phyloP scores from a whole-genome alignment of 2,329 filamentous ascomycete species.

The Fusarium nanum region DNA sequence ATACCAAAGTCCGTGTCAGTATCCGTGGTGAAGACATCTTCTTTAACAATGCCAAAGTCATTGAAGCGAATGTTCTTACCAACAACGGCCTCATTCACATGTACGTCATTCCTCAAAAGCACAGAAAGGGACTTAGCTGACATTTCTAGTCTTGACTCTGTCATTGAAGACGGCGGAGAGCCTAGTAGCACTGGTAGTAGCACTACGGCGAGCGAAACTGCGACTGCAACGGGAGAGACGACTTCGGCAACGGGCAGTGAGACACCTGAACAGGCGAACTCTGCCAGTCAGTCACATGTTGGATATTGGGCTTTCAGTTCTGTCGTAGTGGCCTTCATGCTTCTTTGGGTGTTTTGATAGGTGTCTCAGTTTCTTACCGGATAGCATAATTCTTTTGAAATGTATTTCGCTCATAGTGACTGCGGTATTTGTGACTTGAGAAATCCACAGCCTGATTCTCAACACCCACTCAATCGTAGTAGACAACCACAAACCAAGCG shows the following conservation, averaged over 20 bases:
- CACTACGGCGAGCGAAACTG: neutral
- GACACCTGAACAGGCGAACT: neutral
- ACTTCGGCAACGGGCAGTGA: neutral
- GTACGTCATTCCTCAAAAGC: neutral
- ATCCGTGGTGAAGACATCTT: neutral
- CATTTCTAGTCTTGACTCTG: neutral
- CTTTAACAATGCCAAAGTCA: neutral
- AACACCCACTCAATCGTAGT: neutral
- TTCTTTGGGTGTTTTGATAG: neutral
- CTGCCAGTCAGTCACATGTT: neutral
- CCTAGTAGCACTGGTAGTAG: neutral
- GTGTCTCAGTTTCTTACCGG: rapidly evolving
- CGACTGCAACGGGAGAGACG: neutral
- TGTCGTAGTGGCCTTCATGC: rapidly evolving
- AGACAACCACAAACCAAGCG: neutral
- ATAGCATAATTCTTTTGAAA: too few species aligned
- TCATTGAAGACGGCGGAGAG: neutral
- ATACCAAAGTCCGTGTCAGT: neutral
- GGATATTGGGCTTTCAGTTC: neutral
- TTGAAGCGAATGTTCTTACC: neutral
- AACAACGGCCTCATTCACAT: neutral
- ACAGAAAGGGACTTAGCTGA: neutral
- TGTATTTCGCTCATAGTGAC: too few species aligned
- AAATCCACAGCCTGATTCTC: neutral
- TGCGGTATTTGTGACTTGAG: neutral